Evolutionary conservation across 2,329 filamentous ascomycete genomes (phyloP).

Genomic region (Beauveria bassiana): DNA sequence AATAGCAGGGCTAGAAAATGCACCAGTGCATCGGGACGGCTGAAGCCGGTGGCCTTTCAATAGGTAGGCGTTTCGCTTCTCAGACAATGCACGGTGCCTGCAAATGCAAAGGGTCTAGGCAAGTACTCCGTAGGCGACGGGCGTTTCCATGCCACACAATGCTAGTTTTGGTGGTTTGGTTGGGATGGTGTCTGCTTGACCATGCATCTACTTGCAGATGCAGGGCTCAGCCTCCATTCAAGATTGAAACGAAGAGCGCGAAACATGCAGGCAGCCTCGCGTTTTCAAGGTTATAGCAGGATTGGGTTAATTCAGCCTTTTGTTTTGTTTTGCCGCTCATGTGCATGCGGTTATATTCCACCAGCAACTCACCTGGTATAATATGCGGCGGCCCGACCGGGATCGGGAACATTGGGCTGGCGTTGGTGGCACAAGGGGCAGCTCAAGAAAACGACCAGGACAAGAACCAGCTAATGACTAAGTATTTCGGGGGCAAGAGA

Average conservation of each 20-base stretch:
- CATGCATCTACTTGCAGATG: background rate
- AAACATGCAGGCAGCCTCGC: background rate
- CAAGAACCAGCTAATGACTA: too few species aligned
- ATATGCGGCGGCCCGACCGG: background rate
- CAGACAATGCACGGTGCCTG: background rate
- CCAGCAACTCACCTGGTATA: background rate
- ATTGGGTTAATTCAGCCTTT: background rate
- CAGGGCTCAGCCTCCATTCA: background rate
- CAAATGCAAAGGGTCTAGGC: background rate
- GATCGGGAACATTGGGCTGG: background rate
- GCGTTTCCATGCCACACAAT: background rate
- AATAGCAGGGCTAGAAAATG: background rate
- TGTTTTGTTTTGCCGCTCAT: background rate
- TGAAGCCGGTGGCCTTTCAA: background rate
- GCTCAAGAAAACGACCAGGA: background rate
- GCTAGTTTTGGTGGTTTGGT: background rate
- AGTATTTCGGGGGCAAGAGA: background rate
- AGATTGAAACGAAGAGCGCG: background rate
- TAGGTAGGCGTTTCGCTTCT: background rate
- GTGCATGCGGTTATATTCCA: background rate
- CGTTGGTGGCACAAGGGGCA: background rate
- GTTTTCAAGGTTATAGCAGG: background rate
- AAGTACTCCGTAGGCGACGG: too few species aligned
- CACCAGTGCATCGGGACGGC: background rate
- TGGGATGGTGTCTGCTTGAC: background rate